Evolutionary conservation across 2,329 filamentous ascomycete species (phyloP).

Genomic region (Penicillium sp.): DNA sequence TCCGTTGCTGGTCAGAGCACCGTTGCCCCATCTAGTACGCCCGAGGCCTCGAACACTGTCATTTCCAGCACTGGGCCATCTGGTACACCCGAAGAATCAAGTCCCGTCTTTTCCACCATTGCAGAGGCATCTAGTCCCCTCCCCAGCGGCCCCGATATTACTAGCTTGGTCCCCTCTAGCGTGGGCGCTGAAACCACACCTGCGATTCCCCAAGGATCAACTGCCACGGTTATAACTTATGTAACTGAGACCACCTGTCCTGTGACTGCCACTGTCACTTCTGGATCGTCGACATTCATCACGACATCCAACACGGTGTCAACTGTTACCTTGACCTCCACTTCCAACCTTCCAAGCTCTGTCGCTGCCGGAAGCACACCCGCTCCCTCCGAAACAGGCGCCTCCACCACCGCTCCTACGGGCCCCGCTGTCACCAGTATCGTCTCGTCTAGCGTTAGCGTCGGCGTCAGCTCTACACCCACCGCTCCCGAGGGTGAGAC

Average conservation of each 20-base stretch:
- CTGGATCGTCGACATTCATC: slow-evolving; percentile 52
- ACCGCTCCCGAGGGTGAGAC: slow-evolving; percentile 18
- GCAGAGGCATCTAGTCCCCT: not conserved
- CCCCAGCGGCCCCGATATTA: slow-evolving; percentile 1
- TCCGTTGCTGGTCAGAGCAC: slow-evolving; percentile 11
- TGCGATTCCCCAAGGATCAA: slow-evolving; percentile 16
- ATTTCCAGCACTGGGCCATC: not conserved
- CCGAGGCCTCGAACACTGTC: not conserved
- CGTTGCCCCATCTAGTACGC: not conserved
- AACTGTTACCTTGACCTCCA: slow-evolving; percentile 35
- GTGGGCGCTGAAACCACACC: not conserved
- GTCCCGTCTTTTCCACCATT: not conserved
- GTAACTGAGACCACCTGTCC: slow-evolving; percentile 35
- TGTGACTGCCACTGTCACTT: slow-evolving; percentile 39
- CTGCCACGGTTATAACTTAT: slow-evolving; percentile 31
- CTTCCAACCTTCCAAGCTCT: slow-evolving; percentile 4
- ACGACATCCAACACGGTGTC: slow-evolving; percentile 59
- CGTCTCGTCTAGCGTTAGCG: not conserved
- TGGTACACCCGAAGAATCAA: not conserved
- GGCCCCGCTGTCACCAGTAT: slow-evolving; percentile 10
- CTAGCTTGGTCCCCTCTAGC: not conserved
- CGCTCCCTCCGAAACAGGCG: slow-evolving; percentile 27
- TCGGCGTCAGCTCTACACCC: not conserved
- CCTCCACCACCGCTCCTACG: slow-evolving; percentile 35
- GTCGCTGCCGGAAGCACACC: slow-evolving; percentile 4